Base-by-base conservation (phyloP, 2,329 filamentous ascomycete species). In the Aspergillus glaucus region DNA sequence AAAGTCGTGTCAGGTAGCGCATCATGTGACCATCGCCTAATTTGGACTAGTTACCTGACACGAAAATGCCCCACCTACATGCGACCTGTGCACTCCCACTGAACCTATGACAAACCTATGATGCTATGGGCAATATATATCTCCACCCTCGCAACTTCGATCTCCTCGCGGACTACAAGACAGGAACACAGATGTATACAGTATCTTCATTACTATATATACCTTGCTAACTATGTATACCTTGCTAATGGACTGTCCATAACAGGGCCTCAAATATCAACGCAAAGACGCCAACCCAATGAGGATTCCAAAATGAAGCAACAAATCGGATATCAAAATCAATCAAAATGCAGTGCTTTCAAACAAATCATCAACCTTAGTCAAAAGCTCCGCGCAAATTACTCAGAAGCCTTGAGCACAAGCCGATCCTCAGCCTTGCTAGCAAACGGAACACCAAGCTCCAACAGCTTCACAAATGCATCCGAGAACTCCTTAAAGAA, bases 401-500 rank as follows among this genome's bases (percentile, higher is more conserved):
- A 71, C 56, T 70, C 62, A 44, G 63, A 67, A 50, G 75, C 66
- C 81, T 89, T 89, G 75, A 92, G 82, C 58, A 73, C 76, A 71
- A 77, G 85, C 55, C 72, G 68, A 43, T 73, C 69, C 63, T 77
- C 77, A 68, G 85, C 77, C 60, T 79, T 79, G 68, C 81, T 80
- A 60, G 82, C 71, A 69, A 96, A 97, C 32, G 92, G 91, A 51
- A 97, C 92, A 62, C 92, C 92, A 12, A 96, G 82, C 79, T 97
- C 92, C 60, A 97, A 92, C 44, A 98, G 81, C 77, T 86, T 92
- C 60, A 80, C 73, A 49, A 92, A 77, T 45, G 86, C 90, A 36
- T 83, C 80, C 10, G 84, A 78, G 70, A 97, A 98, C 69, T 97
- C 92, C 72, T 86, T 85, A 81, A 97, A 97, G 81, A 96, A 98